Evolutionary conservation across 2,329 filamentous ascomycete genomes (phyloP), one percentile per base, ranked within the genome.

Genomic region (Teratosphaeriaceae sp.): DNA sequence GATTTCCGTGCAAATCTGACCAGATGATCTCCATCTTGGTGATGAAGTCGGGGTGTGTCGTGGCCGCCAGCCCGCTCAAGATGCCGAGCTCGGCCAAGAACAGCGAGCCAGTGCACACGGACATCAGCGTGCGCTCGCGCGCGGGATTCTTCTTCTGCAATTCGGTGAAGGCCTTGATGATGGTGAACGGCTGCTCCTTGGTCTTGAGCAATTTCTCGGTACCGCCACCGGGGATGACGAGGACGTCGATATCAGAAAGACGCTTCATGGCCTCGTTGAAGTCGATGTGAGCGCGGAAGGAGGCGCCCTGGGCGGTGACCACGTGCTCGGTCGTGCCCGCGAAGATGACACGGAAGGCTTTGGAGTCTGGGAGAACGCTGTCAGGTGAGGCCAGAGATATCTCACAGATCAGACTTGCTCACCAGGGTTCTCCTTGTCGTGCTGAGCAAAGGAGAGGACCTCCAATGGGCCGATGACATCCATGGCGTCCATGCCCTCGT

Each of bases 11-110:
- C 8, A 4, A 21, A 13, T 20, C 38, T 26, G 5, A 40, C 38
- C 84, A 88, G 54, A 88, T 68, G 56, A 81, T 88, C 73, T 92
- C 87, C 60, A 94, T 80, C 52, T 79, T 83, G 63, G 85, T 88
- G 57, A 88, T 75, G 68, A 74, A 81, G 66, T 92, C 85, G 47
- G 85, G 82, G 65, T 92, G 87, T 45, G 85, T 90, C 50, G 87
- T 94, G 55, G 85, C 86, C 22, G 82, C 81, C 20, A 92, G 73
- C 50, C 87, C 87, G 52, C 82, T 79, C 48, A 94, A 78, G 61
- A 92, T 79, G 53, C 85, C 86, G 58, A 82, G 76, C 59, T 85
- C 73, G 48, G 82, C 87, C 39, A 90, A 78, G 68, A 90, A 78
- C 60, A 90, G 78, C 33, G 83, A 77, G 50, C 85, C 87, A 36